A percentile compares a stretch with the other conserved stretches of the same genome.
phyloP scores from a whole-genome alignment of 129 eudicot species.

The Solidago caesia region DNA sequence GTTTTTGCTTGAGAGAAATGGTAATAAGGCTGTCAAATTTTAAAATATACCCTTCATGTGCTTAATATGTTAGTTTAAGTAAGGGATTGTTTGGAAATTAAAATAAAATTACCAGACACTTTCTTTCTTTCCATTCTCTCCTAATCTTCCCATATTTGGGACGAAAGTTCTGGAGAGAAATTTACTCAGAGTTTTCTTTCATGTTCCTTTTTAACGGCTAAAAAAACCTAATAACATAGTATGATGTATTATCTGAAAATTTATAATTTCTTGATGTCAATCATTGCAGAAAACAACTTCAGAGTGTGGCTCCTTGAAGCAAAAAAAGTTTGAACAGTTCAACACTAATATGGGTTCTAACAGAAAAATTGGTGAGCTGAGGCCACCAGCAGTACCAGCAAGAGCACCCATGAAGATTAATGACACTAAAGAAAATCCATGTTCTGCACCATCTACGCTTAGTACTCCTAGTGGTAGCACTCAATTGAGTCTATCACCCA shows the following conservation, averaged over 20 bases:
- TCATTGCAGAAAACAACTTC: slow-evolving; percentile 48
- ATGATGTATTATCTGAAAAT: not conserved
- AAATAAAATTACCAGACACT: not conserved
- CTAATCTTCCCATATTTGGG: not conserved
- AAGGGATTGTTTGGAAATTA: not conserved
- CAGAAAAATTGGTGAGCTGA: slow-evolving; percentile 28
- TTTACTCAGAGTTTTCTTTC: not conserved
- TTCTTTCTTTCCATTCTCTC: not conserved
- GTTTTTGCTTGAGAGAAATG: not conserved
- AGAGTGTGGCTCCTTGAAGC: slow-evolving; percentile 26
- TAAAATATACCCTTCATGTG: not conserved
- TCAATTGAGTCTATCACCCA: slow-evolving; percentile 19
- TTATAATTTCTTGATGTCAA: slow-evolving; percentile 12
- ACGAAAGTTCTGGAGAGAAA: not conserved
- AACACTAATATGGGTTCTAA: slow-evolving; percentile 16
- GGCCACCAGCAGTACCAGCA: slow-evolving; percentile 33
- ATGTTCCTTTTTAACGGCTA: not conserved
- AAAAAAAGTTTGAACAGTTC: slow-evolving; percentile 17
- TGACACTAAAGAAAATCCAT: slow-evolving; percentile 17
- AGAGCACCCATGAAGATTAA: slow-evolving; percentile 20
- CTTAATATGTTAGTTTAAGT: not conserved
- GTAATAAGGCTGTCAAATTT: not conserved
- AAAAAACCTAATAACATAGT: not conserved
- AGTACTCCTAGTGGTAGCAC: slow-evolving; percentile 14
- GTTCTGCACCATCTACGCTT: slow-evolving; percentile 25